These are phyloP conservation scores for Xanthoceras sorbifolium DNA, from an alignment of 345 rosid species.

Conservation along the genomic window DNA sequence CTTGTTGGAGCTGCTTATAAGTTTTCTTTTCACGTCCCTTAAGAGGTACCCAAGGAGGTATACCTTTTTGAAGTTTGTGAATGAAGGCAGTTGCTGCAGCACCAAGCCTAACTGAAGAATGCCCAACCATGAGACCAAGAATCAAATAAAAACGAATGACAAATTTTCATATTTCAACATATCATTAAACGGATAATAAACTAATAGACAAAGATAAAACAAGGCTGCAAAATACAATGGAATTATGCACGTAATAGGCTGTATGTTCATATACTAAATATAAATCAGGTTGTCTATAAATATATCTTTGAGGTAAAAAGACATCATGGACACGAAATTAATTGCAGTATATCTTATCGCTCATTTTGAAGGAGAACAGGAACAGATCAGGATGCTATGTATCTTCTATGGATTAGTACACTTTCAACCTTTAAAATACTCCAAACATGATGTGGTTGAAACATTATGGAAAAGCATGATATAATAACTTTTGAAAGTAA, in stretches of 20 bases:
- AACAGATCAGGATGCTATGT: not conserved
- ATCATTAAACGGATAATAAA: not conserved
- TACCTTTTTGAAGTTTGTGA: conserved; percentile 87
- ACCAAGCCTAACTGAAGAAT: conserved; percentile 74
- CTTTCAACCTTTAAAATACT: conserved; percentile 7
- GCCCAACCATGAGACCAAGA: conserved; percentile 17
- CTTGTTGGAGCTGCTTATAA: conserved; percentile 77
- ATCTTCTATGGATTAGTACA: not conserved
- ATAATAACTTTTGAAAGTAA: too few relatives aligned
- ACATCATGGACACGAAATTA: not conserved
- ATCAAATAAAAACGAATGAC: conserved; percentile 4
- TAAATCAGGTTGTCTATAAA: not conserved
- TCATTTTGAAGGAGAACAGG: too few relatives aligned
- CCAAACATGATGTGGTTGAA: not conserved
- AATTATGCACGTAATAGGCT: not conserved
- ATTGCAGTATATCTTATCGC: not conserved
- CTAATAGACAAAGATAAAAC: not conserved
- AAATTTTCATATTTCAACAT: not conserved
- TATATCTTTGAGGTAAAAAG: not conserved
- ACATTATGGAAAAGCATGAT: too few relatives aligned
- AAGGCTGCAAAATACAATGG: not conserved
- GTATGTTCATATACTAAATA: not conserved
- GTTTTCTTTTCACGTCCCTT: conserved; percentile 79
- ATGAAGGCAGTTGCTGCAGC: conserved; percentile 83
- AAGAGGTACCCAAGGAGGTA: conserved; percentile 84